Conservation (phyloP, 768 basidiomycete genomes). For the Cystofilobasidium bisporidii region DNA sequence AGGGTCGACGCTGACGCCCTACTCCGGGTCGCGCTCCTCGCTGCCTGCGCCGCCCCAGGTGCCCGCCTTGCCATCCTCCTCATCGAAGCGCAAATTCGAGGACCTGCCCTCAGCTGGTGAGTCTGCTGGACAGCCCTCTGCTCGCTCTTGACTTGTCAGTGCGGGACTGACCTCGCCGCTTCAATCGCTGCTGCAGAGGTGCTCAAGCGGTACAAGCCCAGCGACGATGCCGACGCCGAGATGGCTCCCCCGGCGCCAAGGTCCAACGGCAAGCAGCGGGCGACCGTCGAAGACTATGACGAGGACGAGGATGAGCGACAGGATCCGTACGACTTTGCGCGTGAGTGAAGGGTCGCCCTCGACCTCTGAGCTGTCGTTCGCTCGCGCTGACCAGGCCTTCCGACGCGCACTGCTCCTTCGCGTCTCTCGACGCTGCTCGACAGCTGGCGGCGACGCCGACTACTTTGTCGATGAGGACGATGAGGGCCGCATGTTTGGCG, state of each 20-base stretch:
- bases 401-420: too few relatives aligned
- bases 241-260: constrained; percentile 26
- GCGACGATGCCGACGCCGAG: constrained; percentile 45
- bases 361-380: too few relatives aligned
- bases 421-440: constrained; percentile 43
- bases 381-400: too few relatives aligned
- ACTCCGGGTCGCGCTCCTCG: not conserved
- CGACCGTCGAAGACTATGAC: constrained; percentile 16
- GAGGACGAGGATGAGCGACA: constrained; percentile 21
- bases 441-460: constrained; percentile 78
- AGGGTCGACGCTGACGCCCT: too few relatives aligned
- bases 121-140: constrained; percentile 26
- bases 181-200: constrained; percentile 39
- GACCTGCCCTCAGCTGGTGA: constrained; percentile 28
- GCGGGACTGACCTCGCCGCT: constrained; percentile 20
- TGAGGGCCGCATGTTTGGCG: constrained; percentile 86
- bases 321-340: constrained; percentile 22
- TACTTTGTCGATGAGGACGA: constrained; percentile 76
- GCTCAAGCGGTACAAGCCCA: constrained; percentile 23
- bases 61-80: constrained; percentile 40
- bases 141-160: too few relatives aligned
- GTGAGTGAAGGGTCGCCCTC: too few relatives aligned
- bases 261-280: constrained; percentile 20
- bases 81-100: constrained; percentile 33
- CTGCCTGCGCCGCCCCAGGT: constrained; percentile 55